Conservation (phyloP, 768 basidiomycete genomes). For the Suillus decipiens region DNA sequence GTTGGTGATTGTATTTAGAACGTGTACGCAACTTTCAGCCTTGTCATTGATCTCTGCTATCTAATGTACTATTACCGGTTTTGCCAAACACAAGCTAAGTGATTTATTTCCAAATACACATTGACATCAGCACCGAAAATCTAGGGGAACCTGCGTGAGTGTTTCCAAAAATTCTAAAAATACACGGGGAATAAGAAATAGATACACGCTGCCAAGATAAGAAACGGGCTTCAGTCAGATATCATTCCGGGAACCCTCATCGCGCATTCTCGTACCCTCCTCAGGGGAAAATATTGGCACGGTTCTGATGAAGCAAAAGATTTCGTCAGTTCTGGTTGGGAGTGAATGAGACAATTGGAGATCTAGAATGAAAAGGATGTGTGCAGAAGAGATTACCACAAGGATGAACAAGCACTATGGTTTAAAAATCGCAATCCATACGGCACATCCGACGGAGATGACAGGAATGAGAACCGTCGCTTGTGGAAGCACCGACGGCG, state of each 20-base stretch:
- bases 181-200: neutral
- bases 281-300: slow-evolving; percentile 39
- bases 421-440: neutral
- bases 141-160: neutral
- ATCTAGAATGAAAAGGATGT: neutral
- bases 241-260: neutral
- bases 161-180: neutral
- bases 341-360: neutral
- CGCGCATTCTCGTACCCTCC: neutral
- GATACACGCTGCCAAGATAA: neutral
- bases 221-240: neutral
- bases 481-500: slow-evolving; percentile 1
- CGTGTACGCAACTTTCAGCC: neutral
- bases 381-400: neutral
- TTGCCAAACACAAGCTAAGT: neutral
- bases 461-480: slow-evolving; percentile 1
- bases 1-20: neutral
- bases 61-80: neutral
- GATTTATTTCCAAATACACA: neutral
- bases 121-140: neutral
- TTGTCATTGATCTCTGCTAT: neutral
- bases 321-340: neutral
- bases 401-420: neutral
- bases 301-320: slow-evolving; percentile 19
- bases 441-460: slow-evolving; percentile 2